Evolutionary conservation across 1,139 yeast genomes (phyloP).

Genomic region (Candida labiduridarum): DNA sequence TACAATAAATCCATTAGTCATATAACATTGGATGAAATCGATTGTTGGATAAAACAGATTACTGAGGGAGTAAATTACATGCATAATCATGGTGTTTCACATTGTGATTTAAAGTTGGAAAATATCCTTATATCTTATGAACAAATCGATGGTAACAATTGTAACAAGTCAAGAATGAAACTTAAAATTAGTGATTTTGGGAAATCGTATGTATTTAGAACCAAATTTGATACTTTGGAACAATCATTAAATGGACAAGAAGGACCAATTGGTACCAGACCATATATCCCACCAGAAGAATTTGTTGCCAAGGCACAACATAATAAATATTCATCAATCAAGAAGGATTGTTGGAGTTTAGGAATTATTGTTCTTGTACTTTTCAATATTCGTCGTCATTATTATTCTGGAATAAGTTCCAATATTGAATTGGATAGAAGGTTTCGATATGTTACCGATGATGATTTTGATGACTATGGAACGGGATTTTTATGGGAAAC

Average conservation of each 20-base stretch:
- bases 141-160: constrained; percentile 21
- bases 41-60: constrained; percentile 71
- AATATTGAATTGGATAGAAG: constrained; percentile 14
- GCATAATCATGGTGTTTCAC: constrained; percentile 77
- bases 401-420: constrained; percentile 20
- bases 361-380: constrained; percentile 51
- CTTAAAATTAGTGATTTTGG: constrained; percentile 72
- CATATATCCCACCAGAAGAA: constrained; percentile 77
- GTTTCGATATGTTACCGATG: constrained; percentile 5
- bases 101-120: constrained; percentile 74
- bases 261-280: constrained; percentile 76
- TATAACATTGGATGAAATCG: constrained; percentile 56
- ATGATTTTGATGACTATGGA: constrained; percentile 15
- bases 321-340: constrained; percentile 56
- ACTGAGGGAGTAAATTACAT: constrained; percentile 65
- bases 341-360: constrained; percentile 71
- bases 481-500: constrained; percentile 30
- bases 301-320: constrained; percentile 23
- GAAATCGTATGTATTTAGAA: constrained; percentile 72
- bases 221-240: constrained; percentile 64
- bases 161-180: constrained; percentile 34
- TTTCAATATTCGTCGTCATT: constrained; percentile 33
- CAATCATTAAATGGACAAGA: constrained; percentile 50
- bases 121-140: constrained; percentile 47
- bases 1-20: constrained; percentile 15